Percentiles rank a stretch among this genome's conserved stretches.
Evolutionary conservation across 306 rosid species (phyloP).

Genomic region (Begonia masoniana): DNA sequence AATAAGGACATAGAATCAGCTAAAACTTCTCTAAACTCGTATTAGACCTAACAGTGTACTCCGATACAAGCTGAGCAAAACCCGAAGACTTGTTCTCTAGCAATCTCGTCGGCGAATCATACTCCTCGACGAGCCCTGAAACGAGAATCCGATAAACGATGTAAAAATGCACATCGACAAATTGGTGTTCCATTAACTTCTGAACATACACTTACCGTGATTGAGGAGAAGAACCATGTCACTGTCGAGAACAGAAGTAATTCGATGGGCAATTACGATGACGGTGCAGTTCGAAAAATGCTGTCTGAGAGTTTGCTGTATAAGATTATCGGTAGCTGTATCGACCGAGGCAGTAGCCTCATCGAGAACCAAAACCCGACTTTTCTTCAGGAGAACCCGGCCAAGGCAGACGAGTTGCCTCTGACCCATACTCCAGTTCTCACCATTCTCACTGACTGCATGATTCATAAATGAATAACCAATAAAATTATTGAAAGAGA

Average conservation of each 20-base stretch:
- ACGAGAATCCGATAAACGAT: background rate
- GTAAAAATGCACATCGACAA: background rate
- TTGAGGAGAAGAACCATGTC: constrained; percentile 77
- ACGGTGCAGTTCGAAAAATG: constrained; percentile 58
- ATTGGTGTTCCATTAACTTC: background rate
- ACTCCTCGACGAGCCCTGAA: constrained; percentile 71
- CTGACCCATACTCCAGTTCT: constrained; percentile 97
- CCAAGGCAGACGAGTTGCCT: constrained; percentile 88
- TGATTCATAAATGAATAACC: background rate
- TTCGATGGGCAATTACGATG: constrained; percentile 73
- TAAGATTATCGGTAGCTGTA: constrained; percentile 81
- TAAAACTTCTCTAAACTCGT: constrained; percentile 7
- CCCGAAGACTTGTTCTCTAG: constrained; percentile 63
- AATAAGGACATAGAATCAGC: background rate
- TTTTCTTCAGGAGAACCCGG: constrained; percentile 67
- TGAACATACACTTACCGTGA: constrained; percentile 31
- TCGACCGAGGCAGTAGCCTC: constrained; percentile 90
- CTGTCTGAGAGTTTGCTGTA: constrained; percentile 54
- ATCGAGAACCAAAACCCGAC: constrained; percentile 74
- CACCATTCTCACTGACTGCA: constrained; percentile 72
- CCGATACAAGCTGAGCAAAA: constrained; percentile 70
- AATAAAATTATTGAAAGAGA: no score
- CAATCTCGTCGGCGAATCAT: constrained; percentile 46
- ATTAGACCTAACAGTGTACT: constrained; percentile 52
- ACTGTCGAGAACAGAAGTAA: constrained; percentile 67